Evolutionary conservation across 768 basidiomycete species (phyloP).

Genomic region (Phlebiopsis flavidoalba): DNA sequence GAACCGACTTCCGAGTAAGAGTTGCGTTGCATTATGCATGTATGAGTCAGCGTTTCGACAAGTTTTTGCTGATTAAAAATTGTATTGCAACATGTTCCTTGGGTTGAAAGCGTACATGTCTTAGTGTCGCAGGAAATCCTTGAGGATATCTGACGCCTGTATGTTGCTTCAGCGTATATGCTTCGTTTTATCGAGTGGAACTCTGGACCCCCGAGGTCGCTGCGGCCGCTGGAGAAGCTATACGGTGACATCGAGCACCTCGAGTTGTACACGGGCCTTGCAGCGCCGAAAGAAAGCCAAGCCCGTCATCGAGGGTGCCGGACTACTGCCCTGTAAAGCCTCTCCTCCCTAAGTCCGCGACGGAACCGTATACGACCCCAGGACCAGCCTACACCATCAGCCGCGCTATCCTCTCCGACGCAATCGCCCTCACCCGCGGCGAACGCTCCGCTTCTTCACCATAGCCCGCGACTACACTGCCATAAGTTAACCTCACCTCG

Average conservation of each 20-base stretch:
- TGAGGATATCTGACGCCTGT: background rate
- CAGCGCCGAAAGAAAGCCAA: conserved; percentile 79
- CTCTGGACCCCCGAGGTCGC: conserved; percentile 53
- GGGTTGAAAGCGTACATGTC: conserved; percentile 63
- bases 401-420: conserved; percentile 81
- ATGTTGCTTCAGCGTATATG: conserved; percentile 47
- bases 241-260: conserved; percentile 74
- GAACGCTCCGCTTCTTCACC: conserved; percentile 80
- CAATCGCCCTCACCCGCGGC: conserved; percentile 81
- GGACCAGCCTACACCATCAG: conserved; percentile 72
- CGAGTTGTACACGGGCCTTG: conserved; percentile 77
- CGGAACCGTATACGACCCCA: background rate
- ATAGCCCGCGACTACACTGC: conserved; percentile 75
- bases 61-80: no score
- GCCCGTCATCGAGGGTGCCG: conserved; percentile 70
- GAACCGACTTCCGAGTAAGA: conserved; percentile 83
- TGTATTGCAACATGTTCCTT: no score
- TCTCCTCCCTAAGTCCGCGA: background rate
- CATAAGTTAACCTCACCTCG: conserved; percentile 71
- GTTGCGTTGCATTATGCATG: no score
- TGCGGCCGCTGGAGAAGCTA: conserved; percentile 67
- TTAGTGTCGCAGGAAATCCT: no score
- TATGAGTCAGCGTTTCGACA: background rate
- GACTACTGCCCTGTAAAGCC: conserved; percentile 70
- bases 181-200: conserved; percentile 81